Evolutionary conservation across 2,329 filamentous ascomycete species (phyloP), one percentile per base, ranked within the genome.

Genomic region (Xylariomycetidae sp.): DNA sequence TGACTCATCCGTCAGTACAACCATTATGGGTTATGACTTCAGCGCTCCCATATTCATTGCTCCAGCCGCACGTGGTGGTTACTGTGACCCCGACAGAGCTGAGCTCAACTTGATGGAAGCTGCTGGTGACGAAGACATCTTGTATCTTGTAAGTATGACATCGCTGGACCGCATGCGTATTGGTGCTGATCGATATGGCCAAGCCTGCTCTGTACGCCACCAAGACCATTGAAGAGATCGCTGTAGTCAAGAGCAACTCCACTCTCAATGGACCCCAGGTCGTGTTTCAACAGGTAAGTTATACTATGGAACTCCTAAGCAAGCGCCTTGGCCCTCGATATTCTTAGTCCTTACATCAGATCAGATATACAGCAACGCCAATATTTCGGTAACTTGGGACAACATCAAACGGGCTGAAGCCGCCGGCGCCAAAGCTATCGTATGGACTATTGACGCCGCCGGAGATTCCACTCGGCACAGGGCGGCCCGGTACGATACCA

Each of bases 161-260:
- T 23, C 20, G n/a, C 8, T n/a, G 8, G 20, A 23, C 20, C 20
- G n/a, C 8, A n/a, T 23, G 20, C 20, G n/a, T 8, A 23, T 23
- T 23, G n/a, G 20, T 8, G 8, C 8, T 23, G 8, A 8, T 23
- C 20, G 20, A 23, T n/a, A n/a, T n/a, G n/a, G n/a, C n/a, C n/a
- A n/a, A n/a, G n/a, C n/a, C n/a, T n/a, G n/a, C n/a, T n/a, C n/a
- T n/a, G n/a, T n/a, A 23, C n/a, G 20, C 20, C 20, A 23, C 8
- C n/a, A 44, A 53, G 27, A 47, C 52, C 16, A 58, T 65, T 16
- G 56, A 64, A 43, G 43, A 62, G 44, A 64, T 67, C 36, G 50
- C 54, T 17, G 54, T 48, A 9, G 58, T 50, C 35, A 62, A 62
- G 46, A 48, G 48, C 9, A 40, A 55, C 32, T 54, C 53, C 6